These are phyloP conservation scores for Actinomortierella wolfii DNA, from an alignment of 371 early-diverging fungal genomes.

Conservation along the genomic window DNA sequence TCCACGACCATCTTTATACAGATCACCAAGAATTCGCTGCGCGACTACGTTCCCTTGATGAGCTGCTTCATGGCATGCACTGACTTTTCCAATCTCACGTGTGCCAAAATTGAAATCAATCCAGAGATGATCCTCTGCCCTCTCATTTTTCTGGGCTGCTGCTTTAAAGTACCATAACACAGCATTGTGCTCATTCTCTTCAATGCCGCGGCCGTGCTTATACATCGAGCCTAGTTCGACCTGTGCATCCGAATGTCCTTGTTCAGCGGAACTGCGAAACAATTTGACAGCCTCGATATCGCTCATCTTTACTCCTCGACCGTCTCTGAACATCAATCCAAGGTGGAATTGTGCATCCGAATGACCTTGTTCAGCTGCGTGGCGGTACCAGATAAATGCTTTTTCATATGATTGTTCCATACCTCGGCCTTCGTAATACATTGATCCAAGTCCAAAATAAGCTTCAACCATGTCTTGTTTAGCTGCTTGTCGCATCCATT, in stretches of 20 bases:
- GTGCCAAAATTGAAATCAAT: too few relatives aligned
- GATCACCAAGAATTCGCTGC: conserved; percentile 82
- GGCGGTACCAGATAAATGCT: conserved; percentile 62
- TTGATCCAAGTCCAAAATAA: conserved; percentile 68
- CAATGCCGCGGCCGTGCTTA: conserved; percentile 81
- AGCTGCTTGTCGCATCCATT: conserved; percentile 76
- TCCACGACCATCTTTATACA: conserved; percentile 85
- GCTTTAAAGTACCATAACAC: conserved; percentile 72
- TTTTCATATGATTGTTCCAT: conserved; percentile 52
- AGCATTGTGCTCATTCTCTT: conserved; percentile 63
- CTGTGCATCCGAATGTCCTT: conserved; percentile 76
- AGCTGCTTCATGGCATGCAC: too few relatives aligned
- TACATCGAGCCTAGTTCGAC: conserved; percentile 83
- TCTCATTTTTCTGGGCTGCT: conserved; percentile 82
- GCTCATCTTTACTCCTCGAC: conserved; percentile 68
- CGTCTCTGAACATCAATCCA: conserved; percentile 76
- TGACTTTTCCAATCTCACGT: too few relatives aligned
- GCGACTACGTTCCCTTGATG: conserved; percentile 59
- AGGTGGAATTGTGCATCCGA: conserved; percentile 76
- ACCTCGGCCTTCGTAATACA: conserved; percentile 73
- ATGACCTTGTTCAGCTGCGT: conserved; percentile 56
- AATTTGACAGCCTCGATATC: conserved; percentile 64
- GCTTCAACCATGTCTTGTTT: conserved; percentile 79
- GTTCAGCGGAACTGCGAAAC: conserved; percentile 73
- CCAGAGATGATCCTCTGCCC: conserved; percentile 79